A percentile compares a stretch with the other conserved stretches of the same genome.
Evolutionary conservation across 1,284 basidiomycete species (phyloP).

Genomic region (Acaromyces ingoldii): DNA sequence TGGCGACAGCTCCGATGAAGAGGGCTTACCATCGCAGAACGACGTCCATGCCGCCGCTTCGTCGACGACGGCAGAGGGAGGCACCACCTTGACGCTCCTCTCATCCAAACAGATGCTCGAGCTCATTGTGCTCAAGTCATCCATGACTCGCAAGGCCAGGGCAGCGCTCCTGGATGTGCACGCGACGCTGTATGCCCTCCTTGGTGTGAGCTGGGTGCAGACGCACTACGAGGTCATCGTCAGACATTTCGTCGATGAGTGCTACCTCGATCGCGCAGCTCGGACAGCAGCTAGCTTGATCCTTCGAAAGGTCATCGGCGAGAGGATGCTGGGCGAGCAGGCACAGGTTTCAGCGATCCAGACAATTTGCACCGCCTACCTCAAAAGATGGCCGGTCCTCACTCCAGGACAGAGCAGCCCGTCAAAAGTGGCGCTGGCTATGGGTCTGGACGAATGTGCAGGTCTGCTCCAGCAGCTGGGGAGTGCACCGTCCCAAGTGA

Average conservation of each 20-base stretch:
- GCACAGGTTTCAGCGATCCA: conserved; percentile 87
- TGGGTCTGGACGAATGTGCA: conserved; percentile 76
- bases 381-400: conserved; percentile 86
- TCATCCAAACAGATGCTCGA: conserved; percentile 74
- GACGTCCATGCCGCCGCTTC: no score
- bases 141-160: conserved; percentile 63
- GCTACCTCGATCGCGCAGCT: conserved; percentile 63
- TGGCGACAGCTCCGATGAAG: conserved; percentile 58
- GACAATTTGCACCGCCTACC: conserved; percentile 72
- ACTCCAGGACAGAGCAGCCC: conserved; percentile 77
- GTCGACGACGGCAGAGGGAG: conserved; percentile 52
- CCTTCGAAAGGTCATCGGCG: conserved; percentile 77
- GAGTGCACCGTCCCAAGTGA: conserved; percentile 80
- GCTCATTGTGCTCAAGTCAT: conserved; percentile 73
- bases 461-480: conserved; percentile 83
- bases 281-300: conserved; percentile 71
- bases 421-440: conserved; percentile 65
- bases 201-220: conserved; percentile 77
- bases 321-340: conserved; percentile 75
- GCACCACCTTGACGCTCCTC: conserved; percentile 68
- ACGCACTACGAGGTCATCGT: conserved; percentile 74
- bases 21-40: conserved; percentile 58
- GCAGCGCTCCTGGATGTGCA: conserved; percentile 89
- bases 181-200: conserved; percentile 66
- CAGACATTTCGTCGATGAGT: conserved; percentile 63